A percentile compares a stretch with the other conserved stretches of the same genome.
Evolutionary conservation across 768 basidiomycete genomes (phyloP).

Genomic region (Cytidiella melzeri): DNA sequence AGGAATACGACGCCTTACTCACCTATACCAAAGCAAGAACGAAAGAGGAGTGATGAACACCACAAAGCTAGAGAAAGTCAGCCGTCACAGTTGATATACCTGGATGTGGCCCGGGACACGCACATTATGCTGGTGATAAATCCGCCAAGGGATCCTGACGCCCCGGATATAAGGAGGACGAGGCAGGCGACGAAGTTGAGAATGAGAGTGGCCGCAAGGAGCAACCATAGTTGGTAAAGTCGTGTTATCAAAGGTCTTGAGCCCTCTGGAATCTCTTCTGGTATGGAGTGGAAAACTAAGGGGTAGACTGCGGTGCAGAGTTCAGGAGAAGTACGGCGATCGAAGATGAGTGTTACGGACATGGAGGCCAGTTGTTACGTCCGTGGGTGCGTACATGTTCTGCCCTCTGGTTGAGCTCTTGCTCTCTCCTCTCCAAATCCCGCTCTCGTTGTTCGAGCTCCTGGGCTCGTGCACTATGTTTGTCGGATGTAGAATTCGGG

Average conservation of each 20-base stretch:
- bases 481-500: constrained; percentile 19
- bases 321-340: constrained; percentile 4
- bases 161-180: constrained; percentile 74
- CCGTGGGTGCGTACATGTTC: constrained; percentile 70
- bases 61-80: constrained; percentile 52
- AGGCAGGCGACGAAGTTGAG: constrained; percentile 91
- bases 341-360: constrained; percentile 37
- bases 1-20: too few relatives aligned
- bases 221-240: constrained; percentile 91
- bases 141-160: constrained; percentile 69
- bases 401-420: constrained; percentile 61
- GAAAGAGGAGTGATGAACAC: constrained; percentile 72
- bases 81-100: constrained; percentile 15
- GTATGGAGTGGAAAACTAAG: constrained; percentile 89
- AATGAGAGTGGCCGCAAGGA: constrained; percentile 73
- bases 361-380: constrained; percentile 91
- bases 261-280: constrained; percentile 81
- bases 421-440: constrained; percentile 76
- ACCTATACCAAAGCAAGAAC: constrained; percentile 96
- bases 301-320: constrained; percentile 64
- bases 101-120: constrained; percentile 23
- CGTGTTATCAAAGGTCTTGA: constrained; percentile 77
- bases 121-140: constrained; percentile 80
- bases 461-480: constrained; percentile 41
- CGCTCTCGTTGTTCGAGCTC: constrained; percentile 74